phyloP scores from a whole-genome alignment of 176 grass and related monocot genomes.

The Thalia dealbata region DNA sequence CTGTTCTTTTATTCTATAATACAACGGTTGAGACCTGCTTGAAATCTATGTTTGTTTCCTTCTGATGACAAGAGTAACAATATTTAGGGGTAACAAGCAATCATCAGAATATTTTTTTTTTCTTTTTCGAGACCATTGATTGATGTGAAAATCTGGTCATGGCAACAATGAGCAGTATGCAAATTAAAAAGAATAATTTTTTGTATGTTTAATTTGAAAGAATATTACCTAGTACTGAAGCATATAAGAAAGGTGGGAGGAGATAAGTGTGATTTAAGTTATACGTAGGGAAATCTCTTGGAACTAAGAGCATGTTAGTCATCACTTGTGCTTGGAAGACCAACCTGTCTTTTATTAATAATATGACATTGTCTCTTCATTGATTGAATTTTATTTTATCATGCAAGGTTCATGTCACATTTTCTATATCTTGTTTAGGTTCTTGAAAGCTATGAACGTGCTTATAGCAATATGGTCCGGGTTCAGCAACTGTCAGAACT shows the following conservation, averaged over 20 bases:
- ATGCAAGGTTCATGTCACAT: neutral
- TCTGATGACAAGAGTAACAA: no score
- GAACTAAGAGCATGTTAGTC: neutral
- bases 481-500: constrained; percentile 97
- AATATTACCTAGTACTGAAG: neutral
- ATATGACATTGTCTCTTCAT: neutral
- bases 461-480: constrained; percentile 97
- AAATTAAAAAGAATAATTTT: neutral
- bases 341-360: neutral
- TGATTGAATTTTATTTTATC: neutral
- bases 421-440: constrained; percentile 36
- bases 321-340: neutral
- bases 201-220: neutral
- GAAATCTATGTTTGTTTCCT: no score
- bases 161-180: neutral
- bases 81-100: no score
- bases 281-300: neutral
- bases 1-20: no score
- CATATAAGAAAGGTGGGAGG: neutral
- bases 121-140: neutral
- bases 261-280: neutral
- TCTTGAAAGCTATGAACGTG: constrained; percentile 96
- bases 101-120: neutral
- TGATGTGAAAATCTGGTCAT: neutral
- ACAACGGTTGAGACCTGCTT: no score